Evolutionary conservation across 768 basidiomycete species (phyloP), one percentile per base, ranked within the genome.

Genomic region (Cyclocybe cylindracea): DNA sequence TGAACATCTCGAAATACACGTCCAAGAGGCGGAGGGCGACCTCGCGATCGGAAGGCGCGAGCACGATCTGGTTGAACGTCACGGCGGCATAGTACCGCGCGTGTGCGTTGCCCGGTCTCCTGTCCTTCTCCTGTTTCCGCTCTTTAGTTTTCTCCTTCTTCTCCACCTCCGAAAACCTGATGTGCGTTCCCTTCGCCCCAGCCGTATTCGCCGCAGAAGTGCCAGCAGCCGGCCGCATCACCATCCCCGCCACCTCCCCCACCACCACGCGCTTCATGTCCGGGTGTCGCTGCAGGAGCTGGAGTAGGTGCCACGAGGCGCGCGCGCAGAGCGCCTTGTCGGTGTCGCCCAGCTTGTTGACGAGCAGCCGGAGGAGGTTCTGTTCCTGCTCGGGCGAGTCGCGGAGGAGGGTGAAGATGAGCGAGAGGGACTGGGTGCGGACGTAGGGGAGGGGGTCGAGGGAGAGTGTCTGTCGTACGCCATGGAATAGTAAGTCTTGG

Each of bases 351-450:
- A 99, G 82, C 67, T 98, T 98, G 75, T 98, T 96, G 33, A 94
- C 93, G 7, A 98, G 85, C 5, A 98, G 75, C 29, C 89, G 84
- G 5, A 98, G 82, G 31, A 98, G 73, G 73, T 99, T 99, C 63
- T 98, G 94, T 66, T 98, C 97, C 67, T 99, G 97, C 66, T 99
- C 97, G 0, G 96, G 94, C 61, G 94, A 94, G 53, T 88, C 89
- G 32, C 83, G 81, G 9, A 99, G 82, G 4, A 98, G 83, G 29
- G 83, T 86, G 66, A 80, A 84, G 34, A 94, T 83, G 35, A 95
- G 78, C 19, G 78, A 80, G 49, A 97, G 78, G 0, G 89, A 78
- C 69, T 96, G 94, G 0, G 81, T 94, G 35, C 94, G 86, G 50
- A 97, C 87, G 60, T 95, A 98, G 2, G 86, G 78, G 3, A 98